Base-by-base conservation (phyloP, 1,284 basidiomycete species). In the Malassezia yamatoensis region DNA sequence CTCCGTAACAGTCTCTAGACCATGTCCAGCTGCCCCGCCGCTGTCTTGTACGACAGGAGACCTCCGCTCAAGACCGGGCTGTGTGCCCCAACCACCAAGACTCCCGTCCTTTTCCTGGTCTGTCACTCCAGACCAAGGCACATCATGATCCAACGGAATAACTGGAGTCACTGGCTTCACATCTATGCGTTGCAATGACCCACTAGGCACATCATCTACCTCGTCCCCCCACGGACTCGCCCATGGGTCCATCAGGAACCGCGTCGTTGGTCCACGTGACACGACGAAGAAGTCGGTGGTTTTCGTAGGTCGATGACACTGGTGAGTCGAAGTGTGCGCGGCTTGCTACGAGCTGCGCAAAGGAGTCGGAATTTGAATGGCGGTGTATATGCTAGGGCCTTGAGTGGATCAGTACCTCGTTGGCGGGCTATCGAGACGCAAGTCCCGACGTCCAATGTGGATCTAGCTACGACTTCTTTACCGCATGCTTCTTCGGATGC, bases 201-300 rank as follows among this genome's bases (percentile, higher is more conserved):
- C 20, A 13, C 0, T n/a, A 10, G 45, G 21, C 16, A 34, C 21
- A 18, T 37, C 43, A 2, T 12, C 21, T 36, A 33, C 49, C 4
- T 45, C 43, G 43, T 20, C 43, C 18, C 24, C 48, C 55, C 50
- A 58, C 33, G 55, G 50, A 53, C 55, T 58, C 40, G 45, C 40
- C 55, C 55, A 58, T 11, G 55, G 55, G 38, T 49, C 42, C 55
- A 58, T 58, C 34, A 38, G 44, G 33, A n/a, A n/a, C 36, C 4
- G 24, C 24, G 24, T 3, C 45, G 16, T 6, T 20, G 13, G 43
- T 20, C 11, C 34, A 20, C 21, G 46, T 37, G n/a, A 34, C 45
- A 21, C 37, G 16, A 12, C 21, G 43, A 45, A 45, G 43, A 45
- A 45, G 24, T 41, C 43, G 21, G 21, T 33, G 15, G 43, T 34